These are phyloP conservation scores for Triglochin maritima DNA, from an alignment of 106 monocot species.

Conservation along the genomic window DNA sequence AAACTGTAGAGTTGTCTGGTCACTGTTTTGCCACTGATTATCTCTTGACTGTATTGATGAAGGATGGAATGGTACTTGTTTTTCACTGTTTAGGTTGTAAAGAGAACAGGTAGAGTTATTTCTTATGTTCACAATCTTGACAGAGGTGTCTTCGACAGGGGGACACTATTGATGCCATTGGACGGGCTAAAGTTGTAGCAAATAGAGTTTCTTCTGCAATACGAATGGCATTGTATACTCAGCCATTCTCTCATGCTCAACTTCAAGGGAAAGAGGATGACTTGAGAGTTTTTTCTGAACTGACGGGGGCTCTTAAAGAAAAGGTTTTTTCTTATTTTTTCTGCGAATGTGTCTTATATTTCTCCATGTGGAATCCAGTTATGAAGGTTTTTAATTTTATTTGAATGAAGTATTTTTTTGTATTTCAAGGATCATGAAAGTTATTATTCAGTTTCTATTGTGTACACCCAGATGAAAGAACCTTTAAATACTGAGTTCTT, in stretches of 20 bases:
- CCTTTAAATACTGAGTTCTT: no score
- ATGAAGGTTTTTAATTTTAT: background rate
- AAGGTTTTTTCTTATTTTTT: slow-evolving; percentile 35
- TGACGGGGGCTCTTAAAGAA: slow-evolving; percentile 86
- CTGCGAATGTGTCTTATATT: no score
- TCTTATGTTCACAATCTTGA: background rate
- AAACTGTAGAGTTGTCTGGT: slow-evolving; percentile 28
- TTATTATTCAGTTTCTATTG: no score
- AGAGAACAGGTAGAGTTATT: background rate
- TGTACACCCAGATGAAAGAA: no score
- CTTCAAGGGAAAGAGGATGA: slow-evolving; percentile 96
- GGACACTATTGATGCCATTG: slow-evolving; percentile 71
- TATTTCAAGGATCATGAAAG: no score
- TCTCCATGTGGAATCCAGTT: background rate
- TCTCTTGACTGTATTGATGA: slow-evolving; percentile 74
- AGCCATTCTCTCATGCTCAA: slow-evolving; percentile 73
- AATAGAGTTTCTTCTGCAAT: slow-evolving; percentile 78
- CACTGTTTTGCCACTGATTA: slow-evolving; percentile 28
- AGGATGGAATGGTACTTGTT: slow-evolving; percentile 66
- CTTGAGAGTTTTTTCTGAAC: slow-evolving; percentile 80
- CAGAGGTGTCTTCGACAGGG: slow-evolving; percentile 39
- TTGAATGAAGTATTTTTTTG: no score
- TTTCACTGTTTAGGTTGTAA: background rate
- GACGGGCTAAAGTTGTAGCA: slow-evolving; percentile 76
- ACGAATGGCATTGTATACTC: slow-evolving; percentile 80